Conservation (phyloP, 208 protist species). For the Tritrichomonas foetus region DNA sequence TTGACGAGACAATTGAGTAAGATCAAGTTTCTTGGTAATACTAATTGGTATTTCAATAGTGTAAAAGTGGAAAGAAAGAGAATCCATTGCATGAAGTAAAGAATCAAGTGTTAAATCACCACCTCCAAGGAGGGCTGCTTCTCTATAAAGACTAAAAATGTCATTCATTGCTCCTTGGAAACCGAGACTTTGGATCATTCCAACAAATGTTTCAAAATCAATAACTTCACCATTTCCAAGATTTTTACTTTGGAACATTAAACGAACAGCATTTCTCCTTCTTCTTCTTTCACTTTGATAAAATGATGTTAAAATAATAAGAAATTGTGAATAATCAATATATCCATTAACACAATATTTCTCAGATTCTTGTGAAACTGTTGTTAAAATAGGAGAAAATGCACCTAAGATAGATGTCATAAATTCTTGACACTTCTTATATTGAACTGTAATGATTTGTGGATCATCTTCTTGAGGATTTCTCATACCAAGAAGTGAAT, state of each 20-base stretch:
- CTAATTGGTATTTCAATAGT: background rate
- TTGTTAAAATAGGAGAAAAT: background rate
- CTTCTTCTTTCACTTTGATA: constrained; percentile 7
- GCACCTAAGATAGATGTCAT: background rate
- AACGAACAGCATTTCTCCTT: background rate
- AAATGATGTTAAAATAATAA: background rate
- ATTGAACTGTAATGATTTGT: background rate
- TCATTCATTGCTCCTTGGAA: background rate
- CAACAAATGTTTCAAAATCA: constrained; percentile 12
- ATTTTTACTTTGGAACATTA: constrained; percentile 8
- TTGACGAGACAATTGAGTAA: background rate
- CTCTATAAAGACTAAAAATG: background rate
- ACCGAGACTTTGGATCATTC: background rate
- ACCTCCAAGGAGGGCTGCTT: background rate
- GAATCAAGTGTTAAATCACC: background rate
- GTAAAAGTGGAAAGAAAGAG: background rate
- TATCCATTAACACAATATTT: background rate
- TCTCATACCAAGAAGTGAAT: background rate
- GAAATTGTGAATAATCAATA: background rate
- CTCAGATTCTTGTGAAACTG: background rate
- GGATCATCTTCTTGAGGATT: background rate
- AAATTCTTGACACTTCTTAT: background rate
- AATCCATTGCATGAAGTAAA: background rate
- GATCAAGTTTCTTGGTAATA: background rate
- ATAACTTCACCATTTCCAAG: background rate